Percentiles rank a stretch among this genome's conserved stretches.
Conservation (phyloP, 352 stramenopile species). For the Phytophthora nicotianae region DNA sequence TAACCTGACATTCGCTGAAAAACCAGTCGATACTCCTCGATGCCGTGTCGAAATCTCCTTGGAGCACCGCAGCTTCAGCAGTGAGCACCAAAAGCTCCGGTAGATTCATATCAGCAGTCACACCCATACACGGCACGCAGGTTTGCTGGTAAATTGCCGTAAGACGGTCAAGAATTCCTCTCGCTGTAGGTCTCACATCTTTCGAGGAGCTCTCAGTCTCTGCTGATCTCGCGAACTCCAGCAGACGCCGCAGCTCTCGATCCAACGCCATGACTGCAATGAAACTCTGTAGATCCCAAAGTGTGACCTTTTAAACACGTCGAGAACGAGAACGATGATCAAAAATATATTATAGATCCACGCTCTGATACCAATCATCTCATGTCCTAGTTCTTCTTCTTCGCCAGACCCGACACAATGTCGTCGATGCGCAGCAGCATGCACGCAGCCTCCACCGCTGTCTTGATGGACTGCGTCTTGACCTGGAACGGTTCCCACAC, state of each 20-base stretch:
- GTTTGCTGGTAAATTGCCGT: constrained; percentile 38
- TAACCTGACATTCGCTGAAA: constrained; percentile 57
- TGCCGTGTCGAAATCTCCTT: constrained; percentile 71
- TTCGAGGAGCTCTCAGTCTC: constrained; percentile 30
- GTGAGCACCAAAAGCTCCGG: constrained; percentile 80
- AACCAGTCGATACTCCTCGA: constrained; percentile 69
- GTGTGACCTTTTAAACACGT: constrained; percentile 23
- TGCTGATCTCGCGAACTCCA: constrained; percentile 47
- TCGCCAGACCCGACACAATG: constrained; percentile 99
- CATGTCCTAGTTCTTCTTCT: constrained; percentile 86
- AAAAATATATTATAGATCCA: constrained; percentile 78
- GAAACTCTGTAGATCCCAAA: constrained; percentile 4
- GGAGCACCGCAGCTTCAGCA: constrained; percentile 69
- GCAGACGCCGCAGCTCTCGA: constrained; percentile 53
- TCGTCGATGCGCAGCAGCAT: constrained; percentile 99
- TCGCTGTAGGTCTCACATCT: constrained; percentile 34
- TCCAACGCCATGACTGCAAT: constrained; percentile 52
- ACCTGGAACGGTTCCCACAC: constrained; percentile 99
- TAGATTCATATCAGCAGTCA: constrained; percentile 41
- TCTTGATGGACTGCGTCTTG: constrained; percentile 99
- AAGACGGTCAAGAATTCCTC: constrained; percentile 47
- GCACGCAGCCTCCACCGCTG: constrained; percentile 97
- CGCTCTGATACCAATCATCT: constrained; percentile 9
- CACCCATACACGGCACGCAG: constrained; percentile 35
- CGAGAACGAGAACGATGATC: constrained; percentile 20